Conservation (phyloP, 257 asterid genomes). For the Striga asiatica region DNA sequence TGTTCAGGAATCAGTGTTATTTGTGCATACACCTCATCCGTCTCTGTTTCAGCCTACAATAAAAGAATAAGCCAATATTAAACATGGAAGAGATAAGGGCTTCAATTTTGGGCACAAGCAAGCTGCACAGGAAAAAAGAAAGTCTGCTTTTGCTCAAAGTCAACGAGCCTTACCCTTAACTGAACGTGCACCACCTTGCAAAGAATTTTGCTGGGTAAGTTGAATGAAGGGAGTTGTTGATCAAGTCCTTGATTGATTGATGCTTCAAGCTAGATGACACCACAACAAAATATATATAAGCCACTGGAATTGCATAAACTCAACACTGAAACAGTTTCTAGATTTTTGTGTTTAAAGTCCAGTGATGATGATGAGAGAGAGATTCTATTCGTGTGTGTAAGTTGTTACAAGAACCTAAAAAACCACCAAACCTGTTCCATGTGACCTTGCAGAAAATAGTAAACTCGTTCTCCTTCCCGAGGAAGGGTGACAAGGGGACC, state of each 20-base stretch:
- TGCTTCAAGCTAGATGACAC: conserved; percentile 71
- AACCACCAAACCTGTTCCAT: conserved; percentile 73
- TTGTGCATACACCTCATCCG: conserved; percentile 95
- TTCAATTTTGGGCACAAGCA: background rate
- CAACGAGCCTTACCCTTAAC: conserved; percentile 52
- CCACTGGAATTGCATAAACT: background rate
- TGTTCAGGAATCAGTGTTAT: conserved; percentile 67
- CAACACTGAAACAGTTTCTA: too few species aligned
- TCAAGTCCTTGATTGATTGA: conserved; percentile 76
- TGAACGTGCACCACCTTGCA: conserved; percentile 83
- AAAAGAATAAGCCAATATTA: conserved; percentile 10
- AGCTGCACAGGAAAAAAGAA: background rate
- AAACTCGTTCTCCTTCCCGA: conserved; percentile 76
- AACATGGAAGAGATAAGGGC: conserved; percentile 4
- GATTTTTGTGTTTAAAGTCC: too few species aligned
- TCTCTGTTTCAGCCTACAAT: conserved; percentile 78
- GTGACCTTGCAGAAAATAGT: conserved; percentile 95
- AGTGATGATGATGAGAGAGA: too few species aligned
- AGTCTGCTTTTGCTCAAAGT: background rate
- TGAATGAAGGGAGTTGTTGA: conserved; percentile 82
- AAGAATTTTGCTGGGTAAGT: conserved; percentile 80
- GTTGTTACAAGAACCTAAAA: conserved; percentile 2
- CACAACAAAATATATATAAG: background rate
- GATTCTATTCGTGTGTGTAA: background rate
- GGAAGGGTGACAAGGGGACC: conserved; percentile 92